Conservation (phyloP, 192 early-diverging fungal species). For the Coemansia sp. region DNA sequence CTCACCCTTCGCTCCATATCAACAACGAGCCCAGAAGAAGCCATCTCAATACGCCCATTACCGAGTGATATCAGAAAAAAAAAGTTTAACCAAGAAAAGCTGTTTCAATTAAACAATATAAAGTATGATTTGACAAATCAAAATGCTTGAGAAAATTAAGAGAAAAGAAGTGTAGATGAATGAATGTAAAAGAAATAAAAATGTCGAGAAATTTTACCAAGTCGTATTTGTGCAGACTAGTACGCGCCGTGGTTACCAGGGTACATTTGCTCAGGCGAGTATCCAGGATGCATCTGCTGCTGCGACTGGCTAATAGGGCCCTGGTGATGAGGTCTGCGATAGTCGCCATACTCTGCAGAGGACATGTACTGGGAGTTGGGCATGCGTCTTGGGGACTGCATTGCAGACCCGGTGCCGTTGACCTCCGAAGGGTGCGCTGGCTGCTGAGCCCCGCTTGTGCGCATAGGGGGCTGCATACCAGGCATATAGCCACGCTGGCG, state of each 20-base stretch:
- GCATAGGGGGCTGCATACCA: background rate
- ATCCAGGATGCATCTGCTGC: background rate
- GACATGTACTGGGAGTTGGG: slow-evolving; percentile 1
- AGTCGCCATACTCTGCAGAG: slow-evolving; percentile 2
- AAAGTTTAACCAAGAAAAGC: too few relatives aligned
- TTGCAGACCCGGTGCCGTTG: background rate
- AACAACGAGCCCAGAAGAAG: slow-evolving; percentile 15
- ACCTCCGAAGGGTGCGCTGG: slow-evolving; percentile 1
- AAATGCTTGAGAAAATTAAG: background rate
- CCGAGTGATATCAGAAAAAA: slow-evolving; percentile 9
- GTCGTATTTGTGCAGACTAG: background rate
- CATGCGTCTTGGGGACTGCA: slow-evolving; percentile 5
- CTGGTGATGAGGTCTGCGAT: slow-evolving; percentile 1
- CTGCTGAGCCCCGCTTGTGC: background rate
- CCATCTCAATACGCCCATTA: slow-evolving; percentile 44
- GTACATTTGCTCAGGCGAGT: slow-evolving; percentile 8
- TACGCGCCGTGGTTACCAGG: slow-evolving; percentile 1
- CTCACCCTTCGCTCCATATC: background rate
- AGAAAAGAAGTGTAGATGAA: background rate
- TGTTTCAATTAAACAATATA: too few relatives aligned
- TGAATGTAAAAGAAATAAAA: background rate
- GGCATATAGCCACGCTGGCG: background rate
- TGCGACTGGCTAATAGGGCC: background rate
- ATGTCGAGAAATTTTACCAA: background rate
- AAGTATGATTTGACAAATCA: too few relatives aligned